Percentiles rank a stretch among this genome's conserved stretches.
Conservation (phyloP, 1,139 yeast species). For the Saccharomycopsis hybrid region DNA sequence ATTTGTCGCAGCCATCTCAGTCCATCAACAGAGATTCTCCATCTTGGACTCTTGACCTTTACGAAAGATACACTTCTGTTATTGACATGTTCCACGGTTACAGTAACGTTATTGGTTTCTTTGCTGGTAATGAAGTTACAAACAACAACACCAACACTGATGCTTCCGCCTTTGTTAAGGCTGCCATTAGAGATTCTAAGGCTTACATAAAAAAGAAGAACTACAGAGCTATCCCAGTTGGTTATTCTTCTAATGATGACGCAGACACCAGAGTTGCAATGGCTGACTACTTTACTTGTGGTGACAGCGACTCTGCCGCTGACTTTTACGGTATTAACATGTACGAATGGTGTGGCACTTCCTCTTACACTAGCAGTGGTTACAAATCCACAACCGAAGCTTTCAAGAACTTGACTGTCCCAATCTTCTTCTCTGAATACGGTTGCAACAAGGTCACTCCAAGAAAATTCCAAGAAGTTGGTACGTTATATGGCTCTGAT, state of each 20-base stretch:
- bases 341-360: conserved; percentile 90
- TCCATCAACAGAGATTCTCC: conserved; percentile 60
- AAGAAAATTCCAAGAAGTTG: conserved; percentile 44
- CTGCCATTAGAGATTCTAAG: conserved; percentile 83
- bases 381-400: conserved; percentile 61
- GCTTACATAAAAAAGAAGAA: conserved; percentile 58
- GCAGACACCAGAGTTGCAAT: conserved; percentile 59
- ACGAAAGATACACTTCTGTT: conserved; percentile 64
- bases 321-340: conserved; percentile 89
- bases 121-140: conserved; percentile 89
- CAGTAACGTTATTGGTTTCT: conserved; percentile 77
- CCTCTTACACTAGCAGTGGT: conserved; percentile 67
- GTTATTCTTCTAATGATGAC: conserved; percentile 86
- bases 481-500: conserved; percentile 48
- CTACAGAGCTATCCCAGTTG: conserved; percentile 75
- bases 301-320: conserved; percentile 56
- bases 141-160: conserved; percentile 66
- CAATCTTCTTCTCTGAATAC: conserved; percentile 85
- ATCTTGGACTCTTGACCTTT: conserved; percentile 52
- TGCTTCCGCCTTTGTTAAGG: conserved; percentile 84
- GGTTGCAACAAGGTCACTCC: conserved; percentile 68
- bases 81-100: conserved; percentile 65
- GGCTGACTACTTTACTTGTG: conserved; percentile 84
- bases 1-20: conserved; percentile 63
- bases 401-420: conserved; percentile 61